Evolutionary conservation across 2,329 filamentous ascomycete species (phyloP).

Genomic region (Exophiala dermatitidis): DNA sequence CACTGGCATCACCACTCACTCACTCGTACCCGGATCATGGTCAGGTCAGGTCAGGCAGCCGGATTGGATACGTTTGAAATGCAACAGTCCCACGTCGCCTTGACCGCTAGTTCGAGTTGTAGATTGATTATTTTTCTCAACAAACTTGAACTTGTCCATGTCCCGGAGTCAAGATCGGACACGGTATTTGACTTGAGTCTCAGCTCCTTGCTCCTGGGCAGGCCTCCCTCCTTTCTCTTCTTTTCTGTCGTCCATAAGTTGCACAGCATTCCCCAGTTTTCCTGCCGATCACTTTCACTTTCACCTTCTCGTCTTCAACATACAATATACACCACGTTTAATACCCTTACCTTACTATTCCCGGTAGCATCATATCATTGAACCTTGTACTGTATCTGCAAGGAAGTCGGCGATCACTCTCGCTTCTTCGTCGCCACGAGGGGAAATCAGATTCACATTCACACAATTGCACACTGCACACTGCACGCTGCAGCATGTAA

Average conservation of each 20-base stretch:
- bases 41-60: conserved; percentile 2
- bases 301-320: background rate
- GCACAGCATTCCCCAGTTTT: conserved; percentile 7
- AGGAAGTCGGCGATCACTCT: conserved; percentile 1
- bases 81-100: conserved; percentile 24
- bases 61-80: conserved; percentile 24
- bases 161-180: conserved; percentile 3
- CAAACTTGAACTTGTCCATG: conserved; percentile 1
- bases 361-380: background rate
- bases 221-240: background rate
- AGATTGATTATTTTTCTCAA: conserved; percentile 3
- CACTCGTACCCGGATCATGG: conserved; percentile 11
- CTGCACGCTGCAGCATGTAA: background rate
- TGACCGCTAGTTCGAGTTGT: conserved; percentile 13
- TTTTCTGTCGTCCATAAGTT: background rate
- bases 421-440: background rate
- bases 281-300: background rate
- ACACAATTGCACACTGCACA: too few relatives aligned
- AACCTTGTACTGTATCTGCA: background rate
- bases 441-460: too few relatives aligned
- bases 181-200: conserved; percentile 15
- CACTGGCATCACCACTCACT: background rate
- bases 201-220: conserved; percentile 1
- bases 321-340: background rate
- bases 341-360: background rate